Evolutionary conservation across 306 rosid species (phyloP), one percentile per base, ranked within the genome.

Genomic region (Nissolia schottii): DNA sequence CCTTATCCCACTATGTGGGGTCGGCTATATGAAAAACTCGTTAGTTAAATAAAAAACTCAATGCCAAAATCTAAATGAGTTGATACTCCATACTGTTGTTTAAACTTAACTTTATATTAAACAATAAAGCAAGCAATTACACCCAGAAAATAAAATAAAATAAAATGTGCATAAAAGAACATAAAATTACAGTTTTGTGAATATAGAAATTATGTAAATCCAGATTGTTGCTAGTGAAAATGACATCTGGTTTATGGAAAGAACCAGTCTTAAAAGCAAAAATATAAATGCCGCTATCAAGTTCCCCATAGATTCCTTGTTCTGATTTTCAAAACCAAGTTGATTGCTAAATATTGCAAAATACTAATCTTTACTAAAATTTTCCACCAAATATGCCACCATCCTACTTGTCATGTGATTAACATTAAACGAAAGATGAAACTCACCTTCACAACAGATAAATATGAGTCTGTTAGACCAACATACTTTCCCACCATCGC

Each of bases 401-500:
- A 57, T 51, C 40, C 38, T 50, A 45, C 49, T 28, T 41, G 16
- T 65, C 57, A 70, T 51, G 35, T 13, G 29, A 79, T 57, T 71
- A 46, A 70, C 61, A 70, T 34, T 27, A 32, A 69, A 29, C 20
- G 41, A 80, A 79, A 71, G 76, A 54, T 45, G 64, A 14, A 59
- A 61, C 76, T 34, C 67, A 94, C 99, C 99, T 94, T 94, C 49
- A 94, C 85, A 74, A 94, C 99, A 67, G 99, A 94, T 71, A 94
- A 86, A 83, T 94, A 94, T n/a, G 99, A 94, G 86, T 94, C 99
- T 15, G 91, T 58, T 64, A 91, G 89, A 82, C 96, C 97, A 75
- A 94, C 96, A 78, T 94, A 94, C 79, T 94, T 94, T 70, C 99
- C 99, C 28, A 94, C 99, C 99, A 94, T 84, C 14, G 99, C 99